Conservation (phyloP, 345 rosid genomes). For the Ricinus communis region DNA sequence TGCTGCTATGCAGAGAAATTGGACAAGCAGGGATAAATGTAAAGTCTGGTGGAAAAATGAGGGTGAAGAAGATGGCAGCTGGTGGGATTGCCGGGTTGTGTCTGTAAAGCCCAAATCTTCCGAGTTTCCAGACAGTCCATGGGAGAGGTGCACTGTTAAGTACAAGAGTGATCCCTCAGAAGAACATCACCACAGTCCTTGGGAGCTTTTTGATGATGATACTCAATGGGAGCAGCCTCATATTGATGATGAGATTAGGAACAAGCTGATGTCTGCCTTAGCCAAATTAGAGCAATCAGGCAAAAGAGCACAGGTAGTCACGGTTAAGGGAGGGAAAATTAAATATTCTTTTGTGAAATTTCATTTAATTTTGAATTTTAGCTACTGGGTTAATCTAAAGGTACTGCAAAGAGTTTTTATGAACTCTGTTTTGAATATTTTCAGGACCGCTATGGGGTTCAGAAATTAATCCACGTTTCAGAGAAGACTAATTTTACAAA, state of each 20-base stretch:
- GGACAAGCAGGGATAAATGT: constrained; percentile 91
- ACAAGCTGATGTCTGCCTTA: constrained; percentile 54
- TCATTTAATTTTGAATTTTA: not conserved
- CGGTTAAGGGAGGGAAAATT: not conserved
- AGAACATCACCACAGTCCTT: constrained; percentile 86
- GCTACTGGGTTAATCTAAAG: not conserved
- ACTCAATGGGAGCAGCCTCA: constrained; percentile 69
- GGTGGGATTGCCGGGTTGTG: constrained; percentile 93
- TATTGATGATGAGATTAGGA: constrained; percentile 56
- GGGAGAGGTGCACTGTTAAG: constrained; percentile 84
- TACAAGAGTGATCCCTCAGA: constrained; percentile 80
- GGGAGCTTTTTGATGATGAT: constrained; percentile 93
- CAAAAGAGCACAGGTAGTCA: constrained; percentile 52
- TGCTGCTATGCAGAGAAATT: constrained; percentile 68
- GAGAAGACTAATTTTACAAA: constrained; percentile 70
- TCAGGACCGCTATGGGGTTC: constrained; percentile 83
- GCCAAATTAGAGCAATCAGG: constrained; percentile 61
- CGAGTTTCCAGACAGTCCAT: constrained; percentile 87
- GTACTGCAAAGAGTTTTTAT: not conserved
- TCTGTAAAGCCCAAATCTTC: constrained; percentile 65
- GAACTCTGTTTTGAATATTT: constrained; percentile 22
- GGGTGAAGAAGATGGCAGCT: constrained; percentile 78
- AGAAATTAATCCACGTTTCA: constrained; percentile 70
- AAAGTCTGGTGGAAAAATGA: constrained; percentile 96
- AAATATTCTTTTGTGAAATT: not conserved